phyloP scores from a whole-genome alignment of 108 stramenopile species.

The Cyclostephanos tholiformis region DNA sequence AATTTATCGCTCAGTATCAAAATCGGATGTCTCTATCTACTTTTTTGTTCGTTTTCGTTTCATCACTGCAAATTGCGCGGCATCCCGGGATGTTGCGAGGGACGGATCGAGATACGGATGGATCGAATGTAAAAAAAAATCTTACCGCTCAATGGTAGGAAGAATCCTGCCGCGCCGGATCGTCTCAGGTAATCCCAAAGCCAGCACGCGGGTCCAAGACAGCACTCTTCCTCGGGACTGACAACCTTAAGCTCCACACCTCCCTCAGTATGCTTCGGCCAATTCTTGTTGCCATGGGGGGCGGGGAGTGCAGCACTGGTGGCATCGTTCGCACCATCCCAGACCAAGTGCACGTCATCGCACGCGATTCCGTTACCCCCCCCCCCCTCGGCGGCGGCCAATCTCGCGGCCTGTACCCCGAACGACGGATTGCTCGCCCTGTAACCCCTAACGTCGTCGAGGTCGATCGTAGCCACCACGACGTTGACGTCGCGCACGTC shows the following conservation, averaged over 20 bases:
- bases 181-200: conserved; percentile 98
- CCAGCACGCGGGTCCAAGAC: conserved; percentile 98
- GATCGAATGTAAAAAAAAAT: background rate
- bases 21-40: conserved; percentile 58
- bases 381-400: conserved; percentile 28
- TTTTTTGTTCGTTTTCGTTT: conserved; percentile 35
- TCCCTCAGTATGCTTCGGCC: conserved; percentile 26
- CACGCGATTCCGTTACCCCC: conserved; percentile 20
- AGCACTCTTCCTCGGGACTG: conserved; percentile 96
- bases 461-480: conserved; percentile 91
- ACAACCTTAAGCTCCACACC: conserved; percentile 44
- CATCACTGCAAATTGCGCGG: conserved; percentile 38
- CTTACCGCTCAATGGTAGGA: conserved; percentile 90
- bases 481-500: conserved; percentile 90
- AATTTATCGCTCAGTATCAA: conserved; percentile 39
- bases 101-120: background rate
- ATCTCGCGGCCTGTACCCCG: conserved; percentile 83
- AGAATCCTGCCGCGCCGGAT: conserved; percentile 91
- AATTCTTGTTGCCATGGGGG: background rate
- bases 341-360: conserved; percentile 36
- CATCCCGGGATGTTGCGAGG: background rate
- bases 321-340: conserved; percentile 1
- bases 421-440: conserved; percentile 85
- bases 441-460: conserved; percentile 94
- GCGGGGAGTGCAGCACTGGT: background rate